Evolutionary conservation across 768 basidiomycete genomes (phyloP).

Genomic region (Artomyces pyxidatus): DNA sequence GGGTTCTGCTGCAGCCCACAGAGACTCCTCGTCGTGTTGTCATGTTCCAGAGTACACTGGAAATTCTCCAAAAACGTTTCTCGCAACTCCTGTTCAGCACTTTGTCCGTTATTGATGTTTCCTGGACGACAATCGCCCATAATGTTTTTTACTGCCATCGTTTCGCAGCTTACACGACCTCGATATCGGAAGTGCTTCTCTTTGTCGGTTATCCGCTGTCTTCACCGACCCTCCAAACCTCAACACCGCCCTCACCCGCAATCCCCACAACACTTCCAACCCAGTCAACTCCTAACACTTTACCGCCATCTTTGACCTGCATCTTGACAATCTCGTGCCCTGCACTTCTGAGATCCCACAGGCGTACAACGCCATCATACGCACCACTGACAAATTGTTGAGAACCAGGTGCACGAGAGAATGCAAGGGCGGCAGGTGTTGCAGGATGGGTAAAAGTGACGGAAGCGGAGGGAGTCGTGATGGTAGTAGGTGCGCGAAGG

Average conservation of each 20-base stretch:
- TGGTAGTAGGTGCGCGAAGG: slow-evolving; percentile 37
- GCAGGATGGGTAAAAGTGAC: slow-evolving; percentile 51
- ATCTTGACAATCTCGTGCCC: slow-evolving; percentile 59
- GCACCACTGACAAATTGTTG: slow-evolving; percentile 68
- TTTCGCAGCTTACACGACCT: no score
- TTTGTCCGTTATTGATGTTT: no score
- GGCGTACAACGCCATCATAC: slow-evolving; percentile 68
- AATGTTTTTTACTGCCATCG: no score
- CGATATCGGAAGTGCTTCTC: no score
- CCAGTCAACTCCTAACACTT: slow-evolving; percentile 45
- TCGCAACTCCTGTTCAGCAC: no score
- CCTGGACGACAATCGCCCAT: no score
- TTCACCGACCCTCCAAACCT: slow-evolving; percentile 22
- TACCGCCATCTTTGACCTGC: slow-evolving; percentile 45
- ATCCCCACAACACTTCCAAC: slow-evolving; percentile 17
- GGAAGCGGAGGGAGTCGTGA: slow-evolving; percentile 24
- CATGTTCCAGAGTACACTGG: no score
- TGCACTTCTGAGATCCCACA: slow-evolving; percentile 74
- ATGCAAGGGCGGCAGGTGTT: slow-evolving; percentile 55
- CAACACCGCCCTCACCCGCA: slow-evolving; percentile 23
- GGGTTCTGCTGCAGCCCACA: no score
- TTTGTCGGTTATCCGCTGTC: no score
- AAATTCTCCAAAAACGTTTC: no score
- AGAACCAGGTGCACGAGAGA: slow-evolving; percentile 23
- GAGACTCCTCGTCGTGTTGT: no score